Conservation (phyloP, 176 grass and related monocot genomes). For the Bothriochloa decipiens region DNA sequence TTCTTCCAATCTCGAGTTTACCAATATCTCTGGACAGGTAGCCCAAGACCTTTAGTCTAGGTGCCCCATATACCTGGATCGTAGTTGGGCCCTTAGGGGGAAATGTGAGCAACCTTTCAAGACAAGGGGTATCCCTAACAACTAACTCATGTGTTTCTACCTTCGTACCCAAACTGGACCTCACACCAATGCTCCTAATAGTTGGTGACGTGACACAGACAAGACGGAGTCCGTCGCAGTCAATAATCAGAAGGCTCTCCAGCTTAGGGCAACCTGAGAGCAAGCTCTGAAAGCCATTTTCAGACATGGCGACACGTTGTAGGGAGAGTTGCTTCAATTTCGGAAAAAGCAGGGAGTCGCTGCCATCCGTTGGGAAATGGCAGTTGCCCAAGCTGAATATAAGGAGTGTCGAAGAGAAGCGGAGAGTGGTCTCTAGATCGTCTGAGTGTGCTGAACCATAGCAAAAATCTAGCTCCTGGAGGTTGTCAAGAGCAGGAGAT, state of each 20-base stretch:
- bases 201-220: not conserved
- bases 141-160: not conserved
- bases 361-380: not conserved
- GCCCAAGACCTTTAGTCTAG: too few species aligned
- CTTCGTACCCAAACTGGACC: not conserved
- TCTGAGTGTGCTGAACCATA: not conserved
- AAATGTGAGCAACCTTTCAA: not conserved
- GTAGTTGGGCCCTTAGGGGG: not conserved
- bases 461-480: not conserved
- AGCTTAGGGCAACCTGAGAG: not conserved
- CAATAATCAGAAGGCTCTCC: not conserved
- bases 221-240: not conserved
- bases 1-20: too few species aligned
- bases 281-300: not conserved
- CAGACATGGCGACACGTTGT: not conserved
- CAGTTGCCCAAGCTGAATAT: not conserved
- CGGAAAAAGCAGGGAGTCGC: not conserved
- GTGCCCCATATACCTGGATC: too few species aligned
- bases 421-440: not conserved
- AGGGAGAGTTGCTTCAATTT: conserved; percentile 2
- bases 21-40: too few species aligned
- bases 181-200: conserved; percentile 1
- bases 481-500: not conserved
- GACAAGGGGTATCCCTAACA: not conserved
- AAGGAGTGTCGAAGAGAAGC: not conserved